Evolutionary conservation across 179 eudicot species (phyloP).

Genomic region (Sideroxylon spinosum): DNA sequence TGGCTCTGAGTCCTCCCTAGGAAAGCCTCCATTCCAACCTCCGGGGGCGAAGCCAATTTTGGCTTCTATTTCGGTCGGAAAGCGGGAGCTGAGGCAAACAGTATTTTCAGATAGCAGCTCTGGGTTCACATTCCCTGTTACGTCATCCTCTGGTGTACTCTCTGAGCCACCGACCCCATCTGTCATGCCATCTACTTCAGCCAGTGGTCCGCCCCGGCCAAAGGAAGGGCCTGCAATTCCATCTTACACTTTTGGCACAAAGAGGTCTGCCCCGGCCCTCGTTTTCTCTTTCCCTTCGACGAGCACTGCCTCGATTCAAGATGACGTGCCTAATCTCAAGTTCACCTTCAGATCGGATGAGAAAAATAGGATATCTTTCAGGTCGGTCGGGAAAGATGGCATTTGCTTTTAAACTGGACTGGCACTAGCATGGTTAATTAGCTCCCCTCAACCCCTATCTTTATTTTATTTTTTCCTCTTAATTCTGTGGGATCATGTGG

Average conservation of each 20-base stretch:
- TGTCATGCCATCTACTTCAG: slow-evolving; percentile 51
- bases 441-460: too few relatives aligned
- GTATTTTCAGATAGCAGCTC: slow-evolving; percentile 34
- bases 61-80: slow-evolving; percentile 48
- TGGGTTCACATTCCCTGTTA: slow-evolving; percentile 64
- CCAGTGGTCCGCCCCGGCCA: slow-evolving; percentile 31
- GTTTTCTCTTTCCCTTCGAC: slow-evolving; percentile 56
- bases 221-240: slow-evolving; percentile 29
- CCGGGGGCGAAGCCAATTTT: slow-evolving; percentile 38
- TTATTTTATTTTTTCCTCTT: background rate
- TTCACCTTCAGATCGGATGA: slow-evolving; percentile 62
- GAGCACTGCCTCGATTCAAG: slow-evolving; percentile 27
- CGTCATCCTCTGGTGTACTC: slow-evolving; percentile 39
- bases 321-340: slow-evolving; percentile 35
- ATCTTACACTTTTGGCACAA: slow-evolving; percentile 41
- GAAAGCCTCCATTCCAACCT: slow-evolving; percentile 30
- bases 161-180: slow-evolving; percentile 92
- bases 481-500: background rate
- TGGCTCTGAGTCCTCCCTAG: slow-evolving; percentile 27
- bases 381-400: slow-evolving; percentile 45
- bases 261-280: slow-evolving; percentile 39
- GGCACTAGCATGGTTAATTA: background rate
- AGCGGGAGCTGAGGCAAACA: slow-evolving; percentile 29
- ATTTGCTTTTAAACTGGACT: slow-evolving; percentile 34
- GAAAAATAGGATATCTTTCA: slow-evolving; percentile 50